These are phyloP conservation scores for Macaranga tanarius DNA, from an alignment of 441 rosid species.

Conservation along the genomic window DNA sequence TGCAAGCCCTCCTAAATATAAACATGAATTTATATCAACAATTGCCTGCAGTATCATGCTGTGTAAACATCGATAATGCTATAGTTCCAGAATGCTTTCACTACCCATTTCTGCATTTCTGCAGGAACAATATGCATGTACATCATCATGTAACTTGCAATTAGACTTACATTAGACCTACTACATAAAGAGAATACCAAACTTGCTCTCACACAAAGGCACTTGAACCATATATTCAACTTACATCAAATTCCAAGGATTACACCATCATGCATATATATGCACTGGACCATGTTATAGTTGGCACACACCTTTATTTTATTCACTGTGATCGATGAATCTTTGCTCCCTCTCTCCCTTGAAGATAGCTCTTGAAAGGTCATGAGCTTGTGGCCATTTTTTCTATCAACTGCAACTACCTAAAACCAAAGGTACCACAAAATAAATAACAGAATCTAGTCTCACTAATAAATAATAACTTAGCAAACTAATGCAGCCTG, in stretches of 20 bases:
- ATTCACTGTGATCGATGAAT: conserved; percentile 49
- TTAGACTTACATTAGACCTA: not conserved
- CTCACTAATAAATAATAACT: conserved; percentile 4
- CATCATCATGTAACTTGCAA: not conserved
- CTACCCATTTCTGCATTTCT: not conserved
- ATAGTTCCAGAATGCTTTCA: not conserved
- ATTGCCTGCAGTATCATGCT: not conserved
- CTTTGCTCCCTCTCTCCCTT: conserved; percentile 83
- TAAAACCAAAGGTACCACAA: conserved; percentile 30
- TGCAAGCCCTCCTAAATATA: not conserved
- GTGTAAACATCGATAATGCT: not conserved
- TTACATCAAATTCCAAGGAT: not conserved
- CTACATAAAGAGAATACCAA: not conserved
- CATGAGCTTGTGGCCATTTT: conserved; percentile 71
- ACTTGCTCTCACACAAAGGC: not conserved
- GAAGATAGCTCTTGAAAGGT: conserved; percentile 93
- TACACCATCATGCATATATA: conserved; percentile 17
- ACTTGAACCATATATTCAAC: conserved; percentile 8
- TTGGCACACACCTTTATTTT: conserved; percentile 61
- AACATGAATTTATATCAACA: not conserved
- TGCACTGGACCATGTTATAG: conserved; percentile 3
- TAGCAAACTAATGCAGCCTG: conserved; percentile 1
- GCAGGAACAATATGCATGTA: conserved; percentile 3
- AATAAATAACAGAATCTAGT: conserved; percentile 13
- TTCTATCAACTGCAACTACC: conserved; percentile 90